Base-by-base conservation (phyloP, 257 asterid genomes). In the Plantago elongata region DNA sequence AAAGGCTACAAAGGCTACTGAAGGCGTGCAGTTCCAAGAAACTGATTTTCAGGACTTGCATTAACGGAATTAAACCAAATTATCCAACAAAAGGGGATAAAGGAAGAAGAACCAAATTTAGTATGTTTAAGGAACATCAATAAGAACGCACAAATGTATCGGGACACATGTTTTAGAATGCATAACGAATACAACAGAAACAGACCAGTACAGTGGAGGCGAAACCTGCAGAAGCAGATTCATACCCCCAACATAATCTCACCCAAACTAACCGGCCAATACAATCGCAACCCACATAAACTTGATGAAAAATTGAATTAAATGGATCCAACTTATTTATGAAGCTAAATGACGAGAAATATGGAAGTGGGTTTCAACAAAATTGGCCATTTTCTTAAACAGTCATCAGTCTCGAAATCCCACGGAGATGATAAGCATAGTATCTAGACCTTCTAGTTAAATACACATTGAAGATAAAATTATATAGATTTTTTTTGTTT, bases 131-230 rank as follows among this genome's bases (percentile, higher is more conserved):
- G 27, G 27, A 22, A 22, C 27, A 22, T 22, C 27, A 22, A 22
- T 22, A 1, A 22, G 27, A 22, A 22, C 27, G 27, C 27, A 22
- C 27, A 22, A 22, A 22, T 22, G 27, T 22, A 22, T 22, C 2
- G 27, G 27, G 2, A 22, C 27, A 22, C 27, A 22, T 22, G 27
- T 22, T 22, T 2, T 17, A 13, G 17, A 62, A 54, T 40, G 64
- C 69, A 29, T 9, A 75, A 72, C 55, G 22, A 75, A 13, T 10
- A 8, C 27, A 22, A 22, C 27, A 22, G 27, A 22, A 43, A 59
- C 60, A 14, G 77, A 90, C 97, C 97, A 81, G 84, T 90, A 90
- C 45, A 90, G 94, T 52, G 83, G 87, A n/a, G 97, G 96, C 47
- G 96, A 81, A 54, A 78, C 85, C 64, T 77, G 90, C 65, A 85